Conservation (phyloP, 495 filamentous ascomycete species). For the Penicillium alfredii region DNA sequence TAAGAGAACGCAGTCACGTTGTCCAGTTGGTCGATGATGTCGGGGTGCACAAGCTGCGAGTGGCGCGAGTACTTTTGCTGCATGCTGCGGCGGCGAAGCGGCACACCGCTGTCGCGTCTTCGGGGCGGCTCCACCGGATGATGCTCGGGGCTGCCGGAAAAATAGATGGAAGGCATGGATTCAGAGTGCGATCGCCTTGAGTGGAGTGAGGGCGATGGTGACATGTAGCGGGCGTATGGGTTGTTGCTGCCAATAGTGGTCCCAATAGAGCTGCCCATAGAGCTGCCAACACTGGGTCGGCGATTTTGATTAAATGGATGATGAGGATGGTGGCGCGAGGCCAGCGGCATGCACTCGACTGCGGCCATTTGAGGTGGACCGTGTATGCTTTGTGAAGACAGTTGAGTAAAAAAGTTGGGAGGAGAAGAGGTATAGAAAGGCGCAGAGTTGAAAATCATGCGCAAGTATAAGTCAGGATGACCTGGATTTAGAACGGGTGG, state of each 20-base stretch:
- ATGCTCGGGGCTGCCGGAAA: slow-evolving; percentile 27
- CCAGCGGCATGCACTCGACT: slow-evolving; percentile 21
- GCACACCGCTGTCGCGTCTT: slow-evolving; percentile 12
- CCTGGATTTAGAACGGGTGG: slow-evolving; percentile 3
- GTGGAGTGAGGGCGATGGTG: slow-evolving; percentile 23
- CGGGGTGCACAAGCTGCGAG: slow-evolving; percentile 60
- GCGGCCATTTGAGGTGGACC: slow-evolving; percentile 18
- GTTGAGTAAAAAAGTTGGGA: no score
- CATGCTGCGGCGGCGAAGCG: slow-evolving; percentile 15
- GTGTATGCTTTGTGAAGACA: no score
- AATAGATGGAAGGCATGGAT: slow-evolving; percentile 28
- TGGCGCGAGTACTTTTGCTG: slow-evolving; percentile 45
- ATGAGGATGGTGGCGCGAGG: slow-evolving; percentile 23
- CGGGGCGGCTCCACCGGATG: slow-evolving; percentile 27
- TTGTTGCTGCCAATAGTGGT: slow-evolving; percentile 34
- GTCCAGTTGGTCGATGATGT: slow-evolving; percentile 79
- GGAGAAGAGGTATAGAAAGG: no score
- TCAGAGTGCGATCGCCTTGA: slow-evolving; percentile 24
- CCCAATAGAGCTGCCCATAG: no score
- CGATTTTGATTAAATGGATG: slow-evolving; percentile 18
- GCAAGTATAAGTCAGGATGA: no score
- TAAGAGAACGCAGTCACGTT: slow-evolving; percentile 54
- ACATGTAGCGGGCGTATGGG: slow-evolving; percentile 33
- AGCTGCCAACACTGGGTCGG: slow-evolving; percentile 7
- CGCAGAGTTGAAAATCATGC: neutral